Conservation (phyloP, 2,329 filamentous ascomycete species). For the Coleophoma eucalyptorum region DNA sequence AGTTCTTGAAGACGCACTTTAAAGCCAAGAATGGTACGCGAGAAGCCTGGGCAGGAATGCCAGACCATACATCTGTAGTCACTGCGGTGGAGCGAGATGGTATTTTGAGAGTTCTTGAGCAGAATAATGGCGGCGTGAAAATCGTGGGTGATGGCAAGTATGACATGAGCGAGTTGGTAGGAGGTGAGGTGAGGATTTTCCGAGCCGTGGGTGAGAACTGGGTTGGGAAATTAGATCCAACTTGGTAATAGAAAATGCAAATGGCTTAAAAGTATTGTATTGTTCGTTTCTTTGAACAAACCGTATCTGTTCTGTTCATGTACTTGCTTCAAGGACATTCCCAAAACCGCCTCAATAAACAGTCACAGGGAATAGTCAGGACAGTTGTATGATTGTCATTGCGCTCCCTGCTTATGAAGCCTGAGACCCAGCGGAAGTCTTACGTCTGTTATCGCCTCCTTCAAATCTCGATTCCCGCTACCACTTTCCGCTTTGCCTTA, state of each 20-base stretch:
- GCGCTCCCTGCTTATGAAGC: too few relatives aligned
- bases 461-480: too few relatives aligned
- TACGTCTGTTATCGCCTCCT: too few relatives aligned
- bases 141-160: constrained; percentile 24
- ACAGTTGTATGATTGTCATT: too few relatives aligned
- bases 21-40: constrained; percentile 17
- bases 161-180: constrained; percentile 22
- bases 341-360: too few relatives aligned
- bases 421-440: too few relatives aligned
- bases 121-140: constrained; percentile 28
- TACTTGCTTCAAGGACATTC: too few relatives aligned
- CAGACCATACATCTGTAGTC: constrained; percentile 30
- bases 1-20: constrained; percentile 27
- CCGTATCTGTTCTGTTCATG: too few relatives aligned
- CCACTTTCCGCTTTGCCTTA: too few relatives aligned
- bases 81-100: constrained; percentile 21
- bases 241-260: constrained; percentile 15
- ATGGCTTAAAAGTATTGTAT: too few relatives aligned
- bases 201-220: constrained; percentile 24
- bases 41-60: constrained; percentile 23
- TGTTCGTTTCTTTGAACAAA: too few relatives aligned
- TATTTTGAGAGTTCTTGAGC: constrained; percentile 26
- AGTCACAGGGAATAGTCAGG: too few relatives aligned
- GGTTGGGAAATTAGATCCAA: constrained; percentile 21
- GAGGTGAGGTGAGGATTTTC: constrained; percentile 27